phyloP scores from a whole-genome alignment of 768 basidiomycete species.

The Mycena maculata region DNA sequence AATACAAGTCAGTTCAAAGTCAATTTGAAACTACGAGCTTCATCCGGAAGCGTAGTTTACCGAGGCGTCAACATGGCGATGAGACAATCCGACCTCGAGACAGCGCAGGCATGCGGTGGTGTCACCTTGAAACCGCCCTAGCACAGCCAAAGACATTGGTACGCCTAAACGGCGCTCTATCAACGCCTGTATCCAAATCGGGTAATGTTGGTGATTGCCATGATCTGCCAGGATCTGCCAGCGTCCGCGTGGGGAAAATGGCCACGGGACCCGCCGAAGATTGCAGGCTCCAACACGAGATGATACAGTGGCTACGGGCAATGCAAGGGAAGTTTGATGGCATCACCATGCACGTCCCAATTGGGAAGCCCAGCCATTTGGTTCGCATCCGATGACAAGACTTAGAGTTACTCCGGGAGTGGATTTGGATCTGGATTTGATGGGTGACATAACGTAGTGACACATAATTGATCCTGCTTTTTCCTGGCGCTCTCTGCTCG shows the following conservation, averaged over 20 bases:
- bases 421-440: too few species aligned
- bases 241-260: not conserved
- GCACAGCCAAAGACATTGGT: constrained; percentile 1
- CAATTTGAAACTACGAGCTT: constrained; percentile 7
- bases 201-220: not conserved
- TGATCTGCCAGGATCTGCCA: constrained; percentile 28
- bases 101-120: constrained; percentile 1
- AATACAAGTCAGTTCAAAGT: not conserved
- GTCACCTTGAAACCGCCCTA: constrained; percentile 21
- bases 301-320: not conserved
- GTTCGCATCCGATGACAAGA: too few species aligned
- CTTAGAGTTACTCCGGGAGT: not conserved
- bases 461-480: too few species aligned
- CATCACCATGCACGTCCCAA: not conserved
- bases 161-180: constrained; percentile 12
- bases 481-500: too few species aligned
- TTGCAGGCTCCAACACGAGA: too few species aligned
- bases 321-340: not conserved
- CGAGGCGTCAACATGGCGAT: constrained; percentile 16
- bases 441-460: too few species aligned
- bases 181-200: constrained; percentile 16
- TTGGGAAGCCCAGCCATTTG: too few species aligned
- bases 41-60: not conserved
- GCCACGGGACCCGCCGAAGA: not conserved
- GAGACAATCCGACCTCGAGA: constrained; percentile 1